These are phyloP conservation scores for Globisporangium spinosum DNA, from an alignment of 352 stramenopile genomes.

Conservation along the genomic window DNA sequence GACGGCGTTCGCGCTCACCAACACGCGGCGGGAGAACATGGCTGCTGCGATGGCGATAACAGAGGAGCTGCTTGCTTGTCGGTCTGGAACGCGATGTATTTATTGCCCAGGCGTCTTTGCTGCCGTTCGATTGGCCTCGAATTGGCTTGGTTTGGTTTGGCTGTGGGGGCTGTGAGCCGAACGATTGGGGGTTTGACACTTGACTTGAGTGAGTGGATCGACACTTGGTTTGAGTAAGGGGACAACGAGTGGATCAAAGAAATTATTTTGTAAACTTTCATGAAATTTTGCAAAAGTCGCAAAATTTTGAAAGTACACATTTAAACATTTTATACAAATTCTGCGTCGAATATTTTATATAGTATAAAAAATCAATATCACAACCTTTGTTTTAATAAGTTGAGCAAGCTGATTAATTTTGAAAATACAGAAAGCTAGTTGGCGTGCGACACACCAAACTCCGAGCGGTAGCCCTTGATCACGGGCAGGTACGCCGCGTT, in stretches of 20 bases:
- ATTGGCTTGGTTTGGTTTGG: not conserved
- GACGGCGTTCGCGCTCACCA: constrained; percentile 43
- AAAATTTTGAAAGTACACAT: too few relatives aligned
- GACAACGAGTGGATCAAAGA: not conserved
- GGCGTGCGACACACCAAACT: constrained; percentile 55
- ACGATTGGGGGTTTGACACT: not conserved
- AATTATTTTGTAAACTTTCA: too few relatives aligned
- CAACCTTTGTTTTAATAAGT: too few relatives aligned
- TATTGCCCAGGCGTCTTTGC: constrained; percentile 1
- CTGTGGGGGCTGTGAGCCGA: not conserved
- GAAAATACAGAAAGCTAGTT: not conserved
- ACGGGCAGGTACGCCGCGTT: constrained; percentile 63
- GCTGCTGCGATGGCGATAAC: not conserved
- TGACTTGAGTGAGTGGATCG: not conserved
- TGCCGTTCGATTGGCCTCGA: not conserved
- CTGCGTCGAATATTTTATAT: too few relatives aligned
- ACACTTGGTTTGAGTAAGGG: not conserved
- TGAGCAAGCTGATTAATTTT: too few relatives aligned
- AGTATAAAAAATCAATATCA: too few relatives aligned
- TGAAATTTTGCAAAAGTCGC: too few relatives aligned
- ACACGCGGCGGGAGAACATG: constrained; percentile 64
- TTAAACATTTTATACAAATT: too few relatives aligned
- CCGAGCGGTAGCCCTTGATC: constrained; percentile 72
- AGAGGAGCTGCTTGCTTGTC: constrained; percentile 1
- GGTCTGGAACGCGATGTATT: not conserved